These are phyloP conservation scores for Agroathelia rolfsii DNA, from an alignment of 1,284 basidiomycete species.

Conservation along the genomic window DNA sequence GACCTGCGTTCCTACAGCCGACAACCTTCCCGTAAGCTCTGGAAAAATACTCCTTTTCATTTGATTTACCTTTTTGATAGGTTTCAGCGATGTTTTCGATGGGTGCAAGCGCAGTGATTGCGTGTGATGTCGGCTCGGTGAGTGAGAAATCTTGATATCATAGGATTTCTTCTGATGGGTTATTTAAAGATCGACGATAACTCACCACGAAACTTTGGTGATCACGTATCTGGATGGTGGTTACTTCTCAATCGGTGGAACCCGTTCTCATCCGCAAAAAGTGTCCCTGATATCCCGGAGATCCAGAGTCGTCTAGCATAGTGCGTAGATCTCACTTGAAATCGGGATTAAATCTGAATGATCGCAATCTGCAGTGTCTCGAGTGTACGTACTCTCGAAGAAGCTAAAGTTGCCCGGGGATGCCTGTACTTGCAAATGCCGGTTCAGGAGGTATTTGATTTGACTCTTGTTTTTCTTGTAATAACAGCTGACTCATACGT, in stretches of 20 bases:
- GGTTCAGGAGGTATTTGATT: constrained; percentile 63
- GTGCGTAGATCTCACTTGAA: constrained; percentile 41
- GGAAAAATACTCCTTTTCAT: neutral
- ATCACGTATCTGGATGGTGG: constrained; percentile 96
- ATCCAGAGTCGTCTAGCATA: constrained; percentile 95
- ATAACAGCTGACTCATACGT: constrained; percentile 13
- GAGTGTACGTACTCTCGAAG: constrained; percentile 89
- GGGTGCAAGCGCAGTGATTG: constrained; percentile 91
- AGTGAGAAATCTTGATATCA: too few species aligned
- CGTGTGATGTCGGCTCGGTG: constrained; percentile 89
- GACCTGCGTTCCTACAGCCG: constrained; percentile 41
- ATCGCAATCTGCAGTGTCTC: constrained; percentile 59
- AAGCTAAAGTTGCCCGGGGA: constrained; percentile 81
- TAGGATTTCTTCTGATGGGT: too few species aligned
- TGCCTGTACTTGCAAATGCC: constrained; percentile 95
- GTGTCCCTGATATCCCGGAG: constrained; percentile 89
- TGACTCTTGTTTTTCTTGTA: neutral
- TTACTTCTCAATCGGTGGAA: constrained; percentile 89
- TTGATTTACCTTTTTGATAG: constrained; percentile 23
- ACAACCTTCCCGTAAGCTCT: constrained; percentile 84
- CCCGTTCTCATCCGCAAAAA: constrained; percentile 75
- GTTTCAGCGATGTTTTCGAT: constrained; percentile 88
- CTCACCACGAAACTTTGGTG: constrained; percentile 88
- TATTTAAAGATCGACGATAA: constrained; percentile 97
- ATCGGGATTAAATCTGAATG: constrained; percentile 7